phyloP scores from a whole-genome alignment of 805 yeast species.

The Pichia eremophila region DNA sequence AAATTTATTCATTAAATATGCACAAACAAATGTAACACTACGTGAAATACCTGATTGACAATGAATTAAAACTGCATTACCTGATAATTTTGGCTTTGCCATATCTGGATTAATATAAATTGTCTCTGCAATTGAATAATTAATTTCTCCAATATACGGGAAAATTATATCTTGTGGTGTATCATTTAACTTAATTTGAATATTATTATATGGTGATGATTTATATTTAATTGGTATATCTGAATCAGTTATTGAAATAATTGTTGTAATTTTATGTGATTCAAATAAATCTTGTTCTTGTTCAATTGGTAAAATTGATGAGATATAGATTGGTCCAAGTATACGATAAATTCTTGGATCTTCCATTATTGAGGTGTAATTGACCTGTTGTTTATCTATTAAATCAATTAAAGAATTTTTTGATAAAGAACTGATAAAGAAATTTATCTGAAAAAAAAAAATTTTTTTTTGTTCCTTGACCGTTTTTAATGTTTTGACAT shows the following conservation, averaged over 20 bases:
- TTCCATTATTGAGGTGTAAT: background rate
- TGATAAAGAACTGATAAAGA: too few relatives aligned
- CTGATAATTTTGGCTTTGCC: constrained; percentile 23
- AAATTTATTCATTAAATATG: constrained; percentile 44
- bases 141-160: constrained; percentile 49
- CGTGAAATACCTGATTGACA: constrained; percentile 46
- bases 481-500: too few relatives aligned
- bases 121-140: constrained; percentile 58
- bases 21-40: constrained; percentile 36
- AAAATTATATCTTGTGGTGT: constrained; percentile 58
- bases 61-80: constrained; percentile 32
- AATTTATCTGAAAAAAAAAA: too few relatives aligned
- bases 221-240: constrained; percentile 44
- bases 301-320: constrained; percentile 59
- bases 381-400: too few relatives aligned
- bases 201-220: constrained; percentile 34
- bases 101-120: constrained; percentile 29
- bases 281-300: constrained; percentile 41
- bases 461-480: too few relatives aligned
- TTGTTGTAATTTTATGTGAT: constrained; percentile 53
- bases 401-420: too few relatives aligned
- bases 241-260: constrained; percentile 63
- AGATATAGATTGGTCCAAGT: constrained; percentile 72
- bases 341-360: constrained; percentile 36
- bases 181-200: constrained; percentile 68